Conservation (phyloP, 1,284 basidiomycete genomes). For the Rhodotorula glutinis region DNA sequence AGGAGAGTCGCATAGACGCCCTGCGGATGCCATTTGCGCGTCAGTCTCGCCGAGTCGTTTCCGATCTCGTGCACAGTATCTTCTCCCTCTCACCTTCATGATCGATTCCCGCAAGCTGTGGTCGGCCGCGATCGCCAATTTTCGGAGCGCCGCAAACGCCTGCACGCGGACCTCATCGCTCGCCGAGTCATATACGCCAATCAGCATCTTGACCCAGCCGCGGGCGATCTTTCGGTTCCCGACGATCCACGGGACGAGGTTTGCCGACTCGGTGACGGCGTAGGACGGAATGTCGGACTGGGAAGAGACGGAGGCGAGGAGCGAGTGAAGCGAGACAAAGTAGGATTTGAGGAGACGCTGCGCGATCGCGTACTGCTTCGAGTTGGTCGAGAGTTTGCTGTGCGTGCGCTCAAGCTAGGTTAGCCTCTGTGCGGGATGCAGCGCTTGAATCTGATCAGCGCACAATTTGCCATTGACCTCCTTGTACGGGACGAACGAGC, state of each 20-base stretch:
- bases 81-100: conserved; percentile 79
- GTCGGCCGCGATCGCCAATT: conserved; percentile 74
- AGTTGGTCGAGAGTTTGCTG: conserved; percentile 47
- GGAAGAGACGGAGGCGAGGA: conserved; percentile 72
- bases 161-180: conserved; percentile 81
- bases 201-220: conserved; percentile 78
- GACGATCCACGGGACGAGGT: conserved; percentile 79
- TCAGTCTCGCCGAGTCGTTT: conserved; percentile 11
- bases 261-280: conserved; percentile 75
- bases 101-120: conserved; percentile 78
- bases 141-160: conserved; percentile 80
- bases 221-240: conserved; percentile 78
- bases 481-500: conserved; percentile 85
- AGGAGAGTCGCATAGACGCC: conserved; percentile 81
- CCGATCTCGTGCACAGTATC: no score
- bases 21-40: conserved; percentile 44
- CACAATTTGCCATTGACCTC: conserved; percentile 78
- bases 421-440: not conserved
- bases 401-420: not conserved
- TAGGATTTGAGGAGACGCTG: conserved; percentile 86
- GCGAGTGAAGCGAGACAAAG: conserved; percentile 76
- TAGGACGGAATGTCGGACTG: conserved; percentile 57
- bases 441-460: conserved; percentile 43
- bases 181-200: conserved; percentile 70
- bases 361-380: conserved; percentile 57